Evolutionary conservation across 352 stramenopile genomes (phyloP).

Genomic region (Pythium dissimile): DNA sequence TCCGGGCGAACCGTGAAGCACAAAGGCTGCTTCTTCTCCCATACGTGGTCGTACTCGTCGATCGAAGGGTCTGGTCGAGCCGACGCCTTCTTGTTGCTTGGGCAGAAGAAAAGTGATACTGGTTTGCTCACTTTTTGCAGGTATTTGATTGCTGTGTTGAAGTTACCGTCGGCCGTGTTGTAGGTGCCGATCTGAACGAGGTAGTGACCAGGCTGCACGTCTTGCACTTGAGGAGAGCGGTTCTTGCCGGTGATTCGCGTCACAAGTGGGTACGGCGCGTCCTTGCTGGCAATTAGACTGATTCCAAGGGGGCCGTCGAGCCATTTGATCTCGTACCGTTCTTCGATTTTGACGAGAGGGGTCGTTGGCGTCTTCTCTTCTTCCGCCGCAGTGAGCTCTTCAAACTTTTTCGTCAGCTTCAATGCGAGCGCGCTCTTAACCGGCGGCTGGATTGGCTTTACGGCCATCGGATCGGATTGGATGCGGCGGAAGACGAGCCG

Average conservation of each 20-base stretch:
- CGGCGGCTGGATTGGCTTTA: slow-evolving; percentile 69
- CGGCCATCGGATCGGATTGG: slow-evolving; percentile 70
- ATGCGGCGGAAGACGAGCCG: slow-evolving; percentile 71
- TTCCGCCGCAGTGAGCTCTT: slow-evolving; percentile 65
- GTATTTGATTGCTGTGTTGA: slow-evolving; percentile 89
- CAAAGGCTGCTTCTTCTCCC: slow-evolving; percentile 88
- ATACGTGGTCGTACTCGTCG: slow-evolving; percentile 85
- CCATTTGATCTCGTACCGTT: slow-evolving; percentile 88
- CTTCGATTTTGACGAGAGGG: slow-evolving; percentile 70
- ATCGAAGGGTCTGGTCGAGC: slow-evolving; percentile 53
- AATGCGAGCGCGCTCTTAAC: slow-evolving; percentile 69
- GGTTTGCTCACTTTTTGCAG: slow-evolving; percentile 86
- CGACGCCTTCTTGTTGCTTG: slow-evolving; percentile 77
- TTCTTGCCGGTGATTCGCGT: slow-evolving; percentile 88
- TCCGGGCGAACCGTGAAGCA: slow-evolving; percentile 78
- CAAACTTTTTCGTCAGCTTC: slow-evolving; percentile 72
- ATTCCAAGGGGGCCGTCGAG: slow-evolving; percentile 82
- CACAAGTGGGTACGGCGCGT: slow-evolving; percentile 82
- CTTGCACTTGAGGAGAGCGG: slow-evolving; percentile 80
- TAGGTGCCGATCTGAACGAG: slow-evolving; percentile 85
- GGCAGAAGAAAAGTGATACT: slow-evolving; percentile 81
- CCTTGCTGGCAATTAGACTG: slow-evolving; percentile 85
- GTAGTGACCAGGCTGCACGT: slow-evolving; percentile 85
- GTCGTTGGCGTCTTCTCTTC: slow-evolving; percentile 65
- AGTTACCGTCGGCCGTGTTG: slow-evolving; percentile 80